Evolutionary conservation across 2,329 filamentous ascomycete genomes (phyloP), one percentile per base, ranked within the genome.

Genomic region (Cryoendolithus antarcticus): DNA sequence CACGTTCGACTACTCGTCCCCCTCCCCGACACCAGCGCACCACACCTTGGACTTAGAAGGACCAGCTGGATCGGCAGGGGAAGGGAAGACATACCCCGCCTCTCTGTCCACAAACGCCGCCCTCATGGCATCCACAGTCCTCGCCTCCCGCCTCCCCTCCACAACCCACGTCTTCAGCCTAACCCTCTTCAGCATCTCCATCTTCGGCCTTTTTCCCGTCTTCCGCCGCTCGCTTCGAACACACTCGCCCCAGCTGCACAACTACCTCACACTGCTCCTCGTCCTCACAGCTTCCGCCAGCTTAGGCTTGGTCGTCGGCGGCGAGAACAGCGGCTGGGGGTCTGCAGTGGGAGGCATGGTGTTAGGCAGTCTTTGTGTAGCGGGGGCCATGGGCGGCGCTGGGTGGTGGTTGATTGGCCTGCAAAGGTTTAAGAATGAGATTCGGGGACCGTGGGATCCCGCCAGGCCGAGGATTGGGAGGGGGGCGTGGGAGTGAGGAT

Each of bases 351-450:
- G 83, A 2, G 91, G 91, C 9, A 79, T 85, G 47, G 60, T 89
- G 1, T 66, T 93, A 4, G 85, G 85, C 4, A 74, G 77, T n/a
- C 54, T 89, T 7, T 67, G 86, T 13, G 80, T 82, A 1, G 76
- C 79, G 4, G 59, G 94, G 39, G 79, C 78, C 2, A 93, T 95
- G 77, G 91, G 89, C 2, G 81, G 86, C 9, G 95, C 88, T 59
- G 93, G 86, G 57, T 96, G 88, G 89, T 96, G 91, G 88, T 65
- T 98, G 46, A 96, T 98, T 55, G 84, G 86, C 6, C 62, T 98
- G 60, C 91, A 98, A 63, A 89, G 93, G 65, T 98, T 96, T 64
- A 98, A 98, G 69, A 96, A 96, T 59, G 91, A 96, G 63, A 95
- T 98, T 49, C 85, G 88, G 55, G 91, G 91, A 32, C 91, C 91